Evolutionary conservation across 495 filamentous ascomycete genomes (phyloP), one percentile per base, ranked within the genome.

Genomic region (Cenococcum geophilum): DNA sequence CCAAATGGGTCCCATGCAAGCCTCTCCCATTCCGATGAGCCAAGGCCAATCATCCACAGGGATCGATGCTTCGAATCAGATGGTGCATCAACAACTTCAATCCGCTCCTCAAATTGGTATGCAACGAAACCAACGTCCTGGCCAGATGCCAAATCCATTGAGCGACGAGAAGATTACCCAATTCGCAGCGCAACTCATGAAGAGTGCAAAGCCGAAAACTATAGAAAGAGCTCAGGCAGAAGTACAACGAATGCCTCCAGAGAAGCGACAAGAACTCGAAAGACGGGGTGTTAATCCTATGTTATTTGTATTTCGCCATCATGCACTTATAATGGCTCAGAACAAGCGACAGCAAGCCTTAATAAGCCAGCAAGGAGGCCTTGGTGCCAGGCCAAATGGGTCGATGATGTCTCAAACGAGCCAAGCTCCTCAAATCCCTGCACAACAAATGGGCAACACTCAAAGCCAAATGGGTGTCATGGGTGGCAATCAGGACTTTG

Each of bases 231-330:
- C 81, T 49, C 76, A 73, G 50, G 54, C 70, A 36, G 78, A 77
- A 12, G 55, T 71, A 5, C 55, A 64, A 25, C 57, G 36, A 75
- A 55, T 81, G 73, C 75, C 72, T 20, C 64, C 64, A 0, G 78
- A 81, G 11, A 78, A 79, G 58, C 75, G 72, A 54, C 66, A 76
- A 52, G 55, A 76, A 73, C 60, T 71, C 73, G 20, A 59, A 9
- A 71, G 67, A 51, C 77, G 77, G 55, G 66, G 73, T 11, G 73
- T 79, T 42, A 78, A 82, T 42, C 79, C 79, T 0, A 60, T 82
- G 53, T 71, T 72, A 25, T 80, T 76, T 54, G 76, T 79, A 51
- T 81, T 81, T 60, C 79, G 78, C 47, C 74, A 74, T 80, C 22
- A 71, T 32, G 27, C 27, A 32, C 27, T 64, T 36, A 72, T 77